Evolutionary conservation across 306 rosid species (phyloP), one percentile per base, ranked within the genome.

Genomic region (Glycine soja): DNA sequence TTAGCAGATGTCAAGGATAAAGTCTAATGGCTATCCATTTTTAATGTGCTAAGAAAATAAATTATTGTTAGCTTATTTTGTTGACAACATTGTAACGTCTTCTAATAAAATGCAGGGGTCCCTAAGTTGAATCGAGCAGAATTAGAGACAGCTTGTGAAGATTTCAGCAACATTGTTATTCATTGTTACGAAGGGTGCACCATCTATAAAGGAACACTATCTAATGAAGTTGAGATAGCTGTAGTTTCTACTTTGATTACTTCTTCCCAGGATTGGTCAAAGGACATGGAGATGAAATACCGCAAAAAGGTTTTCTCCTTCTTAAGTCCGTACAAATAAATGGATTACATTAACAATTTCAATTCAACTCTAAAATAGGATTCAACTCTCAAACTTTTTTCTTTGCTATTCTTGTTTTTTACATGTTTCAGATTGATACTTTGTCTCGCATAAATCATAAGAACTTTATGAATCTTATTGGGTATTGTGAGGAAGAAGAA

Each of bases 161-260:
- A 92, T 86, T 96, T 96, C 81, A 96, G 99, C 89, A 96, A 96
- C 72, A 93, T 96, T 34, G 80, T 96, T 53, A 54, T 52, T 81
- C 84, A 76, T 84, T 82, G 79, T 56, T 13, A 73, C 65, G 88
- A 84, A 15, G 84, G 80, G 52, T 82, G 88, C 81, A 93, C 74
- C 24, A 63, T 90, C 34, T 96, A 90, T 79, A 96, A 96, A 86
- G 99, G 99, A 86, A 96, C 97, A 73, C 69, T 96, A 15, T 96
- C 99, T 4, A 93, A 86, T 75, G 98, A 97, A 83, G 97, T 93
- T 6, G 99, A 96, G 90, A 96, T 96, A 80, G 97, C 97, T 50
- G 99, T 96, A 80, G 89, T 90, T 48, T 92, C 97, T 54, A 81
- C 90, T 84, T 4, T 85, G 4, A 5, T 88, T 61, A 43, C 77